Evolutionary conservation across 1,284 basidiomycete genomes (phyloP).

Genomic region (Coriolopsis trogii): DNA sequence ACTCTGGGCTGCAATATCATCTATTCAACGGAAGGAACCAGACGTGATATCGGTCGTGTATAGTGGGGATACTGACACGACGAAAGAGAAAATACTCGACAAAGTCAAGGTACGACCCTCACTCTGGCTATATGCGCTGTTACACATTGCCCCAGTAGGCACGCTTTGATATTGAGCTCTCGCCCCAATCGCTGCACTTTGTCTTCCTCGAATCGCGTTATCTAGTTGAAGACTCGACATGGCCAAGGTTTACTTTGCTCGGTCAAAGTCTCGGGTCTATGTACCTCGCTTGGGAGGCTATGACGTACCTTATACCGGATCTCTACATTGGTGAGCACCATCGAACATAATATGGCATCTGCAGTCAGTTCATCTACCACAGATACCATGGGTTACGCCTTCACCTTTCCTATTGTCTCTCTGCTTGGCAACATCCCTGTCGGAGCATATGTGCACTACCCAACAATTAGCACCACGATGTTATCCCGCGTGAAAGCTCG

Average conservation of each 20-base stretch:
- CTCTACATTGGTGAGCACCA: conserved; percentile 77
- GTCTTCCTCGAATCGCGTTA: conserved; percentile 74
- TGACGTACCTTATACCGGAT: conserved; percentile 79
- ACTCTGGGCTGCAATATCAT: conserved; percentile 88
- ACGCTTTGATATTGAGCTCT: conserved; percentile 82
- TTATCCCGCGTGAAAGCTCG: conserved; percentile 75
- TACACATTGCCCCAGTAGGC: conserved; percentile 47
- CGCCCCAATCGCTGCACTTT: conserved; percentile 71
- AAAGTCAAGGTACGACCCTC: conserved; percentile 77
- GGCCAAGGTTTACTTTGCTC: conserved; percentile 88
- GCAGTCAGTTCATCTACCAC: neutral
- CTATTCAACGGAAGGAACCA: conserved; percentile 75
- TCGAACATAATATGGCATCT: too few species aligned
- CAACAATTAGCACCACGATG: conserved; percentile 96
- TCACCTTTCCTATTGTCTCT: conserved; percentile 82
- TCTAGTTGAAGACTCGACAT: conserved; percentile 82
- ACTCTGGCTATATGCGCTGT: neutral
- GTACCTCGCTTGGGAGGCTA: conserved; percentile 81
- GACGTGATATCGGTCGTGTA: conserved; percentile 85
- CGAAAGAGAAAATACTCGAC: conserved; percentile 81
- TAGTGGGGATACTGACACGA: conserved; percentile 82
- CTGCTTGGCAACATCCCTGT: conserved; percentile 70
- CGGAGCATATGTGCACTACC: conserved; percentile 95
- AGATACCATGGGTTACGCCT: conserved; percentile 99
- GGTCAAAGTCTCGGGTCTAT: conserved; percentile 92